Conservation (phyloP, 2,329 filamentous ascomycete genomes). For the Penicillium oxalicum region DNA sequence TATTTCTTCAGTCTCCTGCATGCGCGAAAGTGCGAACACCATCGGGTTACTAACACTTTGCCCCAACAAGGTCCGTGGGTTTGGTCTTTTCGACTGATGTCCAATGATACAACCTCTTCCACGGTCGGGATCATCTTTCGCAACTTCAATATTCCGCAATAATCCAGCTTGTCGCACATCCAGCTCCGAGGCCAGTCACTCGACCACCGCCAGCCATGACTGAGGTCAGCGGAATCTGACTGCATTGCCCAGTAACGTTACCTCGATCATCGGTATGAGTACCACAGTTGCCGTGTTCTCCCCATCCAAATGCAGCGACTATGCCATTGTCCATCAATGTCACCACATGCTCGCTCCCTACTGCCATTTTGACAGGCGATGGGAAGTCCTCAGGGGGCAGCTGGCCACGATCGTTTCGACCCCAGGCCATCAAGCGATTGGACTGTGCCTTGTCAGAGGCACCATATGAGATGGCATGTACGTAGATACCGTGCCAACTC, state of each 20-base stretch:
- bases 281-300: conserved; percentile 95
- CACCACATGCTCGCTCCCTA: conserved; percentile 86
- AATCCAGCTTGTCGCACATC: conserved; percentile 86
- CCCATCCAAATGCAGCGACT: conserved; percentile 89
- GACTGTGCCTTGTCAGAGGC: conserved; percentile 43
- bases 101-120: not conserved
- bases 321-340: conserved; percentile 60
- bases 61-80: conserved; percentile 28
- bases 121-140: not conserved
- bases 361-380: conserved; percentile 57
- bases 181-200: conserved; percentile 65
- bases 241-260: conserved; percentile 65
- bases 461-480: conserved; percentile 42
- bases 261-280: conserved; percentile 54
- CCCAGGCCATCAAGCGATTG: conserved; percentile 61
- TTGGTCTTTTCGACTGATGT: conserved; percentile 41
- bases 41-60: too few species aligned
- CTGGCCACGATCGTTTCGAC: conserved; percentile 79
- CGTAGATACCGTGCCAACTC: conserved; percentile 76
- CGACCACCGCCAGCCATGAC: conserved; percentile 35
- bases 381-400: conserved; percentile 61
- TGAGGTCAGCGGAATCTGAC: conserved; percentile 55
- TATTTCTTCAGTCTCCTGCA: not conserved
- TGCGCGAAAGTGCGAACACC: too few species aligned
- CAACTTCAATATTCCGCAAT: conserved; percentile 22